Conservation (phyloP, 2,329 filamentous ascomycete genomes). For the Bipolaris oryzae region DNA sequence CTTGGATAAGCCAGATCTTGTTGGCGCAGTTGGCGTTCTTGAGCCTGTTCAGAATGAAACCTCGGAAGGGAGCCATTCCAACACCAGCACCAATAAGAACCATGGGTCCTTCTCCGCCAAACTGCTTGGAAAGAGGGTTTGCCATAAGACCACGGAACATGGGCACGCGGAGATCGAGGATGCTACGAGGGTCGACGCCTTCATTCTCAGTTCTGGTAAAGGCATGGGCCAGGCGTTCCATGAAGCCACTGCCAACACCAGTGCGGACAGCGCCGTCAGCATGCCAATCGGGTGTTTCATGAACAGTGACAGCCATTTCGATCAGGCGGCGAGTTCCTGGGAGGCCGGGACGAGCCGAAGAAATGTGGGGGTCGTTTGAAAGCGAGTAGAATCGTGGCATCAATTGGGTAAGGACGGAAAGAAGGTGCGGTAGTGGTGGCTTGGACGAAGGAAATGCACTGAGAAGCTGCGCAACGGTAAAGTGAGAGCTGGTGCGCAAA, state of each 20-base stretch:
- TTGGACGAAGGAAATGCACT: conserved; percentile 90
- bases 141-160: conserved; percentile 99
- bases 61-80: conserved; percentile 95
- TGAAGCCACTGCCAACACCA: conserved; percentile 89
- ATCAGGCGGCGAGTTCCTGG: conserved; percentile 76
- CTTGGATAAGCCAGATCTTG: conserved; percentile 97
- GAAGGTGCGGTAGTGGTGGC: conserved; percentile 81
- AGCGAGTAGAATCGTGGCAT: conserved; percentile 99
- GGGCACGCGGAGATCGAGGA: conserved; percentile 75
- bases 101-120: conserved; percentile 94
- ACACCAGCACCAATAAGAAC: conserved; percentile 95
- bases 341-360: conserved; percentile 69
- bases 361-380: conserved; percentile 91
- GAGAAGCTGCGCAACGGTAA: conserved; percentile 84
- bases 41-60: conserved; percentile 91
- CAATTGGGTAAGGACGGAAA: conserved; percentile 80
- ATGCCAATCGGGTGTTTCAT: conserved; percentile 82
- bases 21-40: conserved; percentile 96
- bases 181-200: conserved; percentile 53
- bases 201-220: conserved; percentile 71
- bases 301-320: conserved; percentile 95
- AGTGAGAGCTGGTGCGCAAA: conserved; percentile 81
- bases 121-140: conserved; percentile 90
- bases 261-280: conserved; percentile 66
- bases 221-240: conserved; percentile 80